Percentiles rank a stretch among this genome's conserved stretches.
Evolutionary conservation across 441 rosid species (phyloP).

Genomic region (Gossypium davidsonii): DNA sequence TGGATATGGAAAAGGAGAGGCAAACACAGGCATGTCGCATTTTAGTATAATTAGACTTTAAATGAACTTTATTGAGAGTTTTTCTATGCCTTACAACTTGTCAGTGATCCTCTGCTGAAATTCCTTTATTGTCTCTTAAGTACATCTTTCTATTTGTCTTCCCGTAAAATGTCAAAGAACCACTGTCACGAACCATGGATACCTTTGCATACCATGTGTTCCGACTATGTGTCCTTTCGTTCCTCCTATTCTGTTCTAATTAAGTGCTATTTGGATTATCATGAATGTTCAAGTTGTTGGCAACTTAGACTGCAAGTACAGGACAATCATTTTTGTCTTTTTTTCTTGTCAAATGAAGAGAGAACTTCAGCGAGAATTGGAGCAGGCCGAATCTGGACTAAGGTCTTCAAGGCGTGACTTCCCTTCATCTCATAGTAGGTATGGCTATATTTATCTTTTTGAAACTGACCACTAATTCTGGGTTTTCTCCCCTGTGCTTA

Average conservation of each 20-base stretch:
- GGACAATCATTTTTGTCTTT: not conserved
- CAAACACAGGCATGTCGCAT: slow-evolving; percentile 56
- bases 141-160: not conserved
- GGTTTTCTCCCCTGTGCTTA: not conserved
- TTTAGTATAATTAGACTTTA: not conserved
- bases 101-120: not conserved
- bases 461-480: not conserved
- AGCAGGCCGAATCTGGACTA: slow-evolving; percentile 74
- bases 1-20: slow-evolving; percentile 83
- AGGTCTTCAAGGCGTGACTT: slow-evolving; percentile 67
- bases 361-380: slow-evolving; percentile 85
- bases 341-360: slow-evolving; percentile 35
- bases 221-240: not conserved
- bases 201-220: not conserved
- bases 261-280: not conserved
- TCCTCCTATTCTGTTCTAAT: slow-evolving; percentile 1
- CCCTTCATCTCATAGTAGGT: slow-evolving; percentile 52
- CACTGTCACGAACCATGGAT: not conserved
- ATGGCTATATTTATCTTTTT: slow-evolving; percentile 6
- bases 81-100: not conserved
- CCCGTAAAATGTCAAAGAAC: not conserved
- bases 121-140: not conserved
- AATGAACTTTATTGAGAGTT: not conserved
- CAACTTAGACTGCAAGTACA: not conserved
- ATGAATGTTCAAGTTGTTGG: not conserved